Evolutionary conservation across 225 moss, liverwort and hornwort genomes (phyloP).

Genomic region (Marchantia polymorpha): DNA sequence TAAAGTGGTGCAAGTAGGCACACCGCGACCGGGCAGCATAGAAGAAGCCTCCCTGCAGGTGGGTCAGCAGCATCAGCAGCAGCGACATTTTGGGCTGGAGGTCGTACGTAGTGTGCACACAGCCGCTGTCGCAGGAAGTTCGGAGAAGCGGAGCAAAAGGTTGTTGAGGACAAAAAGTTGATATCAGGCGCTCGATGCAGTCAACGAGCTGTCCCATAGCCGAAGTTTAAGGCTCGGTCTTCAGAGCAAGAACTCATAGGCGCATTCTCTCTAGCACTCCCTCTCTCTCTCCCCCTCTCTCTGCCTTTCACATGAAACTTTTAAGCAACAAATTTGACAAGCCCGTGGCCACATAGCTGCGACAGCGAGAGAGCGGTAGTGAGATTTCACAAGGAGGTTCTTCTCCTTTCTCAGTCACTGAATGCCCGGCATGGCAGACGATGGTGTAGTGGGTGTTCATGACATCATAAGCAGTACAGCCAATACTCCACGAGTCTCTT

Average conservation of each 20-base stretch:
- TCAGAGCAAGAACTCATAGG: background rate
- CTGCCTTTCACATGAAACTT: background rate
- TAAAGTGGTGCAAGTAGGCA: background rate
- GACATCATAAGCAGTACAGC: background rate
- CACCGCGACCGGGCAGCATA: background rate
- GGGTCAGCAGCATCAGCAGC: background rate
- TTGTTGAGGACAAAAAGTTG: background rate
- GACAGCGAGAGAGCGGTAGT: background rate
- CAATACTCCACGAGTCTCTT: background rate
- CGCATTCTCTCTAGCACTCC: background rate
- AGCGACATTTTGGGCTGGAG: background rate
- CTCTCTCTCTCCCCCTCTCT: too few relatives aligned
- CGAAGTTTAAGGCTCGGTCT: background rate
- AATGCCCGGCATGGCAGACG: background rate
- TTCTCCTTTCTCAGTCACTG: too few relatives aligned
- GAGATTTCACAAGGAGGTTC: background rate
- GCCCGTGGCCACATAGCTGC: background rate
- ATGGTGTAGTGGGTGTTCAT: background rate
- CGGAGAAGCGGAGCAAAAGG: background rate
- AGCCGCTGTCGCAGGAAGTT: background rate
- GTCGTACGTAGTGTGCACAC: background rate
- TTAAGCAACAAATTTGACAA: background rate
- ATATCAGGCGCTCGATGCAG: background rate
- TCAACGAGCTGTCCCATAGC: background rate
- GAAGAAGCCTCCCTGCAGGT: background rate